Percentiles rank a stretch among this genome's conserved stretches.
These are phyloP conservation scores for Fusarium subtropicale DNA, from an alignment of 2,329 filamentous ascomycete genomes.

Conservation along the genomic window DNA sequence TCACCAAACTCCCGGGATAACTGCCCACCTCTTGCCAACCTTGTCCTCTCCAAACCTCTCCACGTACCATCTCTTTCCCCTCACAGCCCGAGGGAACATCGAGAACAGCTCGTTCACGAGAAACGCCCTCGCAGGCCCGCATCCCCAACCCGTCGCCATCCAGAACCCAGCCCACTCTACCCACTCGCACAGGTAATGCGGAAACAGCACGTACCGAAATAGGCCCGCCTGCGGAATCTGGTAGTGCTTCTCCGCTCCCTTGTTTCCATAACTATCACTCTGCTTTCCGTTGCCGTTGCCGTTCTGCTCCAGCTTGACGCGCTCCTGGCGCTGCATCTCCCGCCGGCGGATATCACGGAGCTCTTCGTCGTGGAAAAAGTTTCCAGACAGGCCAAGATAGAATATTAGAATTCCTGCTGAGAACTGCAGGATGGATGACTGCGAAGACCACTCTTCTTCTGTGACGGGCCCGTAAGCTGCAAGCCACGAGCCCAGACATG, in stretches of 20 bases:
- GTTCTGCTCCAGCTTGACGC: constrained; percentile 50
- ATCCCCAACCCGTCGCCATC: constrained; percentile 75
- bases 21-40: constrained; percentile 78
- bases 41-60: constrained; percentile 88
- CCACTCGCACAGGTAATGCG: constrained; percentile 98
- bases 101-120: constrained; percentile 87
- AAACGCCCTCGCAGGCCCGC: constrained; percentile 82
- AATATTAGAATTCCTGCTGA: constrained; percentile 78
- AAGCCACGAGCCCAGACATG: constrained; percentile 82
- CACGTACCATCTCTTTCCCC: constrained; percentile 87
- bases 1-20: constrained; percentile 67
- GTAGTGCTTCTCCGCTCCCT: constrained; percentile 77
- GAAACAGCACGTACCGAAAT: constrained; percentile 85
- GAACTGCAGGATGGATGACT: constrained; percentile 61
- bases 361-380: constrained; percentile 91
- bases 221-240: constrained; percentile 85
- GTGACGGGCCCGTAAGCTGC: constrained; percentile 81
- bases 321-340: constrained; percentile 69
- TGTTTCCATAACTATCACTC: neutral
- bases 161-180: constrained; percentile 94
- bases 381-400: constrained; percentile 78
- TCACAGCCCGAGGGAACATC: constrained; percentile 88
- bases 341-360: constrained; percentile 85
- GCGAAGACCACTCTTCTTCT: constrained; percentile 59
- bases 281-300: neutral